Evolutionary conservation across 2,329 filamentous ascomycete species (phyloP).

Genomic region (Aspergillus proliferans): DNA sequence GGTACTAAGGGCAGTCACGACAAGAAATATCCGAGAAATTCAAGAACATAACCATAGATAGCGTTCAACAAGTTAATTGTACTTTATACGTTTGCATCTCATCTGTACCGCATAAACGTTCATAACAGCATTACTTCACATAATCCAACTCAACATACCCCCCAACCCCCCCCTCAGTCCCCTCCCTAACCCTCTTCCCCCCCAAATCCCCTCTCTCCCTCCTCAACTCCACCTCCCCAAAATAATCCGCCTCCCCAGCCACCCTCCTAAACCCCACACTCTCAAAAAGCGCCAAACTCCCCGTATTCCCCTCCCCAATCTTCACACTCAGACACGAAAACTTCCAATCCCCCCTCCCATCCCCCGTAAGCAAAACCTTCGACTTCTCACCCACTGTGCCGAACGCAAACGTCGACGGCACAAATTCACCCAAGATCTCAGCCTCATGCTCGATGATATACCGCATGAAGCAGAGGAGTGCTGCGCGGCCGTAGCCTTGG

Average conservation of each 20-base stretch:
- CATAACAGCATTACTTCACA: slow-evolving; percentile 5
- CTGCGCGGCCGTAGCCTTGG: slow-evolving; percentile 58
- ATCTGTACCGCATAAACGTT: not conserved
- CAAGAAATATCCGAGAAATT: not conserved
- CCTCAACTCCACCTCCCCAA: slow-evolving; percentile 61
- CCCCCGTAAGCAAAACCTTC: slow-evolving; percentile 1
- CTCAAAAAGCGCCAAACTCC: slow-evolving; percentile 57
- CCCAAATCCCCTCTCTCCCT: slow-evolving; percentile 22
- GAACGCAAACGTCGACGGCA: slow-evolving; percentile 3
- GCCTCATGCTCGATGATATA: slow-evolving; percentile 56
- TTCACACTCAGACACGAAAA: slow-evolving; percentile 52
- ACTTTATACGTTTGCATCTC: not conserved
- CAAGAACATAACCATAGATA: not conserved
- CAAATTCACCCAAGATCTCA: slow-evolving; percentile 55
- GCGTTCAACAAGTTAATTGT: too few species aligned
- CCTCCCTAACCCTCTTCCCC: slow-evolving; percentile 16
- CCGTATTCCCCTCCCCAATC: slow-evolving; percentile 52
- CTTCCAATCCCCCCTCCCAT: slow-evolving; percentile 3
- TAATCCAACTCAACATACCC: slow-evolving; percentile 37
- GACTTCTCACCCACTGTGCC: slow-evolving; percentile 8
- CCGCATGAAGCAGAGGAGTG: slow-evolving; percentile 61
- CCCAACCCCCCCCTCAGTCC: slow-evolving; percentile 25
- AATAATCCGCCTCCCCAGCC: slow-evolving; percentile 53
- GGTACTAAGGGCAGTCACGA: not conserved
- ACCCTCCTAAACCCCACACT: slow-evolving; percentile 51